Conservation (phyloP, 768 basidiomycete genomes). For the Hortiboletus flavorubellus region DNA sequence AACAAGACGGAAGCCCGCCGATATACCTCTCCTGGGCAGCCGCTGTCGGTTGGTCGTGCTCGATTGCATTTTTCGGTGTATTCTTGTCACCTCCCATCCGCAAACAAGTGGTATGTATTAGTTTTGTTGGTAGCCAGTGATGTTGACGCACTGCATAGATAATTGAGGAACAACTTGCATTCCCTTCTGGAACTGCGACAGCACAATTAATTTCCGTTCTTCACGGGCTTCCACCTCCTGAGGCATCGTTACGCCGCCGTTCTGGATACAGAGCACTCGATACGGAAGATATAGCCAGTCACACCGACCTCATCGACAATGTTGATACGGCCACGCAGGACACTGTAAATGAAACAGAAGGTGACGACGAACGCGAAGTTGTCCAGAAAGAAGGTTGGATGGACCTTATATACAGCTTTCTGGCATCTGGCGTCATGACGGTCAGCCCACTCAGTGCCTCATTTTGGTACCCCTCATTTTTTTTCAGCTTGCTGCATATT, state of each 20-base stretch:
- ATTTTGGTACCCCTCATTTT: background rate
- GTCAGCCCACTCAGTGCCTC: slow-evolving; percentile 40
- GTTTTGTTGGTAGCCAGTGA: background rate
- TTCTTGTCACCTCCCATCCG: slow-evolving; percentile 93
- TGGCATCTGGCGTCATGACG: slow-evolving; percentile 69
- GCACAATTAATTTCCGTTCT: slow-evolving; percentile 92
- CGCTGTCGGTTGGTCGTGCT: slow-evolving; percentile 83
- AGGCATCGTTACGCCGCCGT: slow-evolving; percentile 52
- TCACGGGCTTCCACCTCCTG: slow-evolving; percentile 70
- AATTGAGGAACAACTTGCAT: slow-evolving; percentile 89
- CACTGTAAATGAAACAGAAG: slow-evolving; percentile 27
- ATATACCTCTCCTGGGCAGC: slow-evolving; percentile 71
- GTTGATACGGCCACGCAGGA: slow-evolving; percentile 13
- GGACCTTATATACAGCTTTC: slow-evolving; percentile 75
- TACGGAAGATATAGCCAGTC: slow-evolving; percentile 31
- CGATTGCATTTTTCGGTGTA: slow-evolving; percentile 97
- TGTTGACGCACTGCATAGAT: slow-evolving; percentile 48
- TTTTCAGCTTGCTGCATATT: slow-evolving; percentile 74
- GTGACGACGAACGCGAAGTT: slow-evolving; percentile 39
- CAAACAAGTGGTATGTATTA: slow-evolving; percentile 77
- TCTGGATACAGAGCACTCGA: slow-evolving; percentile 49
- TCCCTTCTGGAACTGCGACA: slow-evolving; percentile 95
- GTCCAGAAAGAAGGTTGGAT: slow-evolving; percentile 73
- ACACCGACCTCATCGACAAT: slow-evolving; percentile 1
- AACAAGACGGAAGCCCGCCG: slow-evolving; percentile 73